Evolutionary conservation across 2,329 filamentous ascomycete species (phyloP), one percentile per base, ranked within the genome.

Genomic region (Colletotrichum musae): DNA sequence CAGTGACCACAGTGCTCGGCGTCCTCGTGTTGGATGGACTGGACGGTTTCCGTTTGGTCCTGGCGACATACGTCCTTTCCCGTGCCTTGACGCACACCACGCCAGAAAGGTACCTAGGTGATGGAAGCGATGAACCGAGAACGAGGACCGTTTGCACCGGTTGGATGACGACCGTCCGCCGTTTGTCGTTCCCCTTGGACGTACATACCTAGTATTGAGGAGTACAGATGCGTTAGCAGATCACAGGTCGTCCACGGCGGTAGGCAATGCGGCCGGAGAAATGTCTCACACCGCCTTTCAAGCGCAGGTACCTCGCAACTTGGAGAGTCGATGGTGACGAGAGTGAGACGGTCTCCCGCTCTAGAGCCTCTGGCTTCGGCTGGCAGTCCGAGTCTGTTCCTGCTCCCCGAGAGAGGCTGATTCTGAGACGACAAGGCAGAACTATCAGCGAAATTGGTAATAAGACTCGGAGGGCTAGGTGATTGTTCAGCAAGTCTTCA

Each of bases 271-370:
- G 60, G 45, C 65, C 54, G 32, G 50, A 26, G 56, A 66, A 36
- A n/a, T 28, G 54, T 59, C 43, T 56, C 50, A 59, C 66, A 69
- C 66, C 66, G 66, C 56, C 63, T 69, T 66, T 69, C 50, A 41
- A 66, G 16, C 16, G 15, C 13, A 36, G 32, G 32, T 36, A 36
- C 32, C 32, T 36, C 32, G 32, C 32, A 36, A 36, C 32, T 10
- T 10, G 7, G 32, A 24, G 21, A 24, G 21, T 24, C 21, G 21
- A 24, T 24, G 21, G 21, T 24, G 21, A 24, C 21, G 21, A 24
- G 32, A 36, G 51, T 50, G 24, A 51, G 41, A 43, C 41, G 41
- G 13, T 43, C 13, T 43, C 41, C 5, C 32, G 21, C n/a, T 47
- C 39, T n/a, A 36, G 26, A 36, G 50, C 16, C 53, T 64, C 7